Percentiles rank a stretch among this genome's conserved stretches.
These are phyloP conservation scores for Linnemannia exigua DNA, from an alignment of 192 early-diverging fungal species.

Conservation along the genomic window DNA sequence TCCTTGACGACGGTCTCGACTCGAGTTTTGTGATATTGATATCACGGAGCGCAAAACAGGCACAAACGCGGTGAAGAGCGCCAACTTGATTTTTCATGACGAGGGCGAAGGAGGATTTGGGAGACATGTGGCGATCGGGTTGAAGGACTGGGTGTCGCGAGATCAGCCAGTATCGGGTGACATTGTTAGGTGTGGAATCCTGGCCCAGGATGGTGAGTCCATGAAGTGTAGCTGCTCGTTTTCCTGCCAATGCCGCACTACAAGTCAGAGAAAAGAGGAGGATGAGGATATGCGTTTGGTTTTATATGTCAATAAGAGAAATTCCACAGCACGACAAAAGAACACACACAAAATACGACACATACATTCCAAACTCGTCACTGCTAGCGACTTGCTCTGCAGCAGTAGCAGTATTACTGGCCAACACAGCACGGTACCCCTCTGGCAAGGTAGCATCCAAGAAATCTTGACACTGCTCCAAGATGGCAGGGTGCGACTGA, in stretches of 20 bases:
- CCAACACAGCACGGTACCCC: constrained; percentile 42
- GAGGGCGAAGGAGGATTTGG: constrained; percentile 47
- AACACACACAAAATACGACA: not conserved
- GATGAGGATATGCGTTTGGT: not conserved
- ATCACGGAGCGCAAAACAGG: constrained; percentile 45
- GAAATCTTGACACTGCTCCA: constrained; percentile 54
- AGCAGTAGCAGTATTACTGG: constrained; percentile 51
- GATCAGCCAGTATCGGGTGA: constrained; percentile 53
- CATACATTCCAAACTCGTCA: constrained; percentile 31
- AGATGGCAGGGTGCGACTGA: constrained; percentile 45
- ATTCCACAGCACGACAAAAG: not conserved
- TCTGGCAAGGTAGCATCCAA: constrained; percentile 41
- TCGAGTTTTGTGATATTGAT: constrained; percentile 55
- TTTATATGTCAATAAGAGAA: not conserved
- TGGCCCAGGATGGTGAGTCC: constrained; percentile 39
- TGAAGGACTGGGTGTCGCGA: constrained; percentile 37
- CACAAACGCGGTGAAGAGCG: constrained; percentile 38
- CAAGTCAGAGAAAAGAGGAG: too few species aligned
- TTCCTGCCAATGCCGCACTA: constrained; percentile 48
- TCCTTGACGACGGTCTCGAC: constrained; percentile 39
- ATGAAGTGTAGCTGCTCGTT: constrained; percentile 35
- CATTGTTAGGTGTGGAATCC: constrained; percentile 48
- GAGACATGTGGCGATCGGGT: constrained; percentile 41
- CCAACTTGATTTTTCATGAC: constrained; percentile 55
- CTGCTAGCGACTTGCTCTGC: constrained; percentile 43